These are phyloP conservation scores for Pythium brachiatum DNA, from an alignment of 352 stramenopile species.

Conservation along the genomic window DNA sequence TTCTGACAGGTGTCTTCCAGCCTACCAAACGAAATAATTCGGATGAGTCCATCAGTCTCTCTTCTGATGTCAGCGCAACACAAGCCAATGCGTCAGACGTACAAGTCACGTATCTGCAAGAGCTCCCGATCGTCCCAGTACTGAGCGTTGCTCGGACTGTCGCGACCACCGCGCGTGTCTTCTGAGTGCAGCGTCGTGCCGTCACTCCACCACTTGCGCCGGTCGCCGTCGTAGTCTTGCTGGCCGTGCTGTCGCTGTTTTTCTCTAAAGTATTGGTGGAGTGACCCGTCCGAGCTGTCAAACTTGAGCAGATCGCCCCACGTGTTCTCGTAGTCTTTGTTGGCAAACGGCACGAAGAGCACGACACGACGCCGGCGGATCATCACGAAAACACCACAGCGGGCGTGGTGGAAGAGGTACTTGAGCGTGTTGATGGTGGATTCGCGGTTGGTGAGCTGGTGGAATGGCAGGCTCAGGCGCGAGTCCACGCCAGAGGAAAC, in stretches of 20 bases:
- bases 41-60: background rate
- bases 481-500: slow-evolving; percentile 63
- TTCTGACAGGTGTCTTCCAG: slow-evolving; percentile 95
- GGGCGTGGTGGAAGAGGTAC: slow-evolving; percentile 99
- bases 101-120: slow-evolving; percentile 95
- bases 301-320: slow-evolving; percentile 93
- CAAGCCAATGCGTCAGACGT: background rate
- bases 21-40: slow-evolving; percentile 19
- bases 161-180: slow-evolving; percentile 38
- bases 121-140: slow-evolving; percentile 98
- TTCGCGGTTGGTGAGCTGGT: slow-evolving; percentile 79
- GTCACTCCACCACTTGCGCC: slow-evolving; percentile 98
- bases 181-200: slow-evolving; percentile 96
- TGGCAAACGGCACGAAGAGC: slow-evolving; percentile 97
- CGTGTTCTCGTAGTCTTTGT: slow-evolving; percentile 96
- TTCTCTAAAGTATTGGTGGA: slow-evolving; percentile 92
- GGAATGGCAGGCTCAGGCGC: slow-evolving; percentile 93
- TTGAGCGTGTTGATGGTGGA: slow-evolving; percentile 95
- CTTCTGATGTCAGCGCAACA: background rate
- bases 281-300: slow-evolving; percentile 84
- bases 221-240: slow-evolving; percentile 80
- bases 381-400: slow-evolving; percentile 98
- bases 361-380: slow-evolving; percentile 94
- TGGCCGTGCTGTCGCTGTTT: slow-evolving; percentile 77
- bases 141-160: slow-evolving; percentile 37